Evolutionary conservation across 129 eudicot genomes (phyloP), one percentile per base, ranked within the genome.

Genomic region (Cynara cardunculus): DNA sequence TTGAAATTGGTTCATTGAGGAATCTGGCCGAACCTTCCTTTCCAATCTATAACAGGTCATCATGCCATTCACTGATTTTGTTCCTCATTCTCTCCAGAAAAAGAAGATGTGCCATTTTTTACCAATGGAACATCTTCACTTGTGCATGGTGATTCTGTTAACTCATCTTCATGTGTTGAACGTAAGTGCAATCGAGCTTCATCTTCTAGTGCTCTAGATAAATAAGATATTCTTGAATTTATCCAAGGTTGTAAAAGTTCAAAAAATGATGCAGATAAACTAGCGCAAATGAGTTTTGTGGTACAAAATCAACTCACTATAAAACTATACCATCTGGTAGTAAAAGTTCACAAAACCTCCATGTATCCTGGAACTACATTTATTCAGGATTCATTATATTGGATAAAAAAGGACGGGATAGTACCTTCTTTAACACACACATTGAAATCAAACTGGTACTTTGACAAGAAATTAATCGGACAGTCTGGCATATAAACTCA

Each of bases 201-300:
- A 49, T 88, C 96, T 82, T 94, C 97, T 87, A 83, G 99, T 78
- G 87, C 85, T 92, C 96, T 94, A 88, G 99, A 94, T 89, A 95
- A 79, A 90, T 95, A 95, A 90, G 99, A 95, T 87, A 95, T 81
- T 76, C 99, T 97, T 92, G 99, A 87, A 87, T 89, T 87, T 87
- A 87, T 82, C 77, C 87, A 87, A 80, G 81, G 81, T 82, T 34
- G 68, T 78, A 68, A 90, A 82, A 62, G 69, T 85, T 86, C 89
- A 86, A 74, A 88, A 78, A 32, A 27, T 18, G 62, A 79, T 18
- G 62, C 71, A 18, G 76, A 68, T 30, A 68, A 68, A 32, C 44
- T 8, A 71, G 74, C 26, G 49, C 24, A 81, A 53, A 5, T 61
- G 76, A 34, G 41, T 24, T 19, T 67, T 34, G 61, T 64, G 14